Base-by-base conservation (phyloP, 257 asterid species). In the Cynanchum wilfordii region DNA sequence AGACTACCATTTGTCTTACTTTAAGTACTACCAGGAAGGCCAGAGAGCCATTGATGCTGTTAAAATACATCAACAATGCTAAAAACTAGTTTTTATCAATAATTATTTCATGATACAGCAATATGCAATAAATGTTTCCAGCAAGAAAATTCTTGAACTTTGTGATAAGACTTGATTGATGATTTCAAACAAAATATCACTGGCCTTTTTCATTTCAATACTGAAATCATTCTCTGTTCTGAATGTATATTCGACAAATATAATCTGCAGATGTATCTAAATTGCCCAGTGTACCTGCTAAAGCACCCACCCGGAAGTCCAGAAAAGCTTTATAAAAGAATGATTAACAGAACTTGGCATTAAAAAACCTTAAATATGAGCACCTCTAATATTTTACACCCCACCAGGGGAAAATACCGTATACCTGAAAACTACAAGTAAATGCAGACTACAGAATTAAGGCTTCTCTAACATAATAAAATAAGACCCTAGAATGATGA, bases 21-120 rank as follows among this genome's bases (percentile, higher is more conserved):
- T 82, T 75, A 54, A 73, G 44, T 40, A 75, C 38, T 82, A 69
- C 42, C 88, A 85, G 82, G 56, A 29, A 0, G 84, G 83, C 55
- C 78, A 73, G 77, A 79, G 84, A 75, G 85, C 92, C 22, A 79
- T 81, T 51, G 87, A 85, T 25, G 81, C 81, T 58, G 79, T 56
- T 19, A 78, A 66, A 65, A 11, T 63, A 42, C 47, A 45, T 64
- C 25, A 25, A 63, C 25, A 25, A 63, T 27, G 5, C 47, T 7
- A 62, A 55, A 62, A n/a, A n/a, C 13, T 55, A 20, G 11, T 55
- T 22, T 42, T n/a, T 55, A 55, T n/a, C 60, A 19, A 19, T 7
- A 1, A 9, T 57, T 57, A 10, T 24, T 24, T 24, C 36, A 29
- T 57, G 33, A 24, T 57, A 10, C 16, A 57, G 17, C 16, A 22